phyloP scores from a whole-genome alignment of 805 yeast genomes.

The Wickerhamomyces rabaulensis region DNA sequence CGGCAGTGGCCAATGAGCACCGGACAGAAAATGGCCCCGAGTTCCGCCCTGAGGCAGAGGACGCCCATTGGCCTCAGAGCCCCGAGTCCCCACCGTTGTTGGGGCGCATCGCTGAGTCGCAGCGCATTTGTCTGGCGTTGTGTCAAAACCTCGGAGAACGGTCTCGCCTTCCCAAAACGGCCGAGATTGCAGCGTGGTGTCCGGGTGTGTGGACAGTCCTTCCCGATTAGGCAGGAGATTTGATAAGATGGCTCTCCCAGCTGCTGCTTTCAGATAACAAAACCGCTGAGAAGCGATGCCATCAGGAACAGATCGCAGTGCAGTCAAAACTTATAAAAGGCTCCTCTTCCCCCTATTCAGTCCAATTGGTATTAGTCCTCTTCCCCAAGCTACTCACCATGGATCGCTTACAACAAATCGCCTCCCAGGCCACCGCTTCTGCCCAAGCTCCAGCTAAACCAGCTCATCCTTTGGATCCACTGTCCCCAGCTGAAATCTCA shows the following conservation, averaged over 20 bases:
- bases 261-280: not conserved
- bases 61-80: too few species aligned
- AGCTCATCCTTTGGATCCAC: constrained; percentile 68
- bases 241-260: not conserved
- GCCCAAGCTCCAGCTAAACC: constrained; percentile 49
- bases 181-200: not conserved
- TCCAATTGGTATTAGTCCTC: too few species aligned
- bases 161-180: not conserved
- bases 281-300: not conserved
- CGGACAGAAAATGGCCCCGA: too few species aligned
- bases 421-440: constrained; percentile 55
- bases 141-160: not conserved
- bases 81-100: too few species aligned
- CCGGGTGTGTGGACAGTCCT: not conserved
- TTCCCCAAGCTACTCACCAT: constrained; percentile 24
- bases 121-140: too few species aligned
- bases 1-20: too few species aligned
- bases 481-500: constrained; percentile 56
- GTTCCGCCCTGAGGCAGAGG: too few species aligned
- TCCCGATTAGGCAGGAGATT: not conserved
- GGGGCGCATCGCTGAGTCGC: too few species aligned
- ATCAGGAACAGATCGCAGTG: not conserved
- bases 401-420: constrained; percentile 65
- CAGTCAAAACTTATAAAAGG: not conserved
- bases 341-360: not conserved